These are phyloP conservation scores for Crepidotus sp. DNA, from an alignment of 1,284 basidiomycete genomes.

Conservation along the genomic window DNA sequence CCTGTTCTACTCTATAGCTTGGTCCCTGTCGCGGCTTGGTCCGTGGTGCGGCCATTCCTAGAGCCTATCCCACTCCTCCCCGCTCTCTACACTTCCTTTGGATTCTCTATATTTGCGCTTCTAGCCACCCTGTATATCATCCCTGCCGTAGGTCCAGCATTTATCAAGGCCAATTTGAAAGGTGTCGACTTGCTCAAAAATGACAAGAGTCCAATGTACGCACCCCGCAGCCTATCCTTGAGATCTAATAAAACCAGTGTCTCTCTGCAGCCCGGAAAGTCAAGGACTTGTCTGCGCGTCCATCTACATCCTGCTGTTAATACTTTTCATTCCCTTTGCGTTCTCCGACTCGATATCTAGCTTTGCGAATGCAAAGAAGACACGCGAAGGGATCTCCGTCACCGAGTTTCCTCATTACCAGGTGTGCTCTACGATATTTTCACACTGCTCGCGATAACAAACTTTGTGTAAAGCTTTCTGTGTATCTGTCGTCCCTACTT, in stretches of 20 bases:
- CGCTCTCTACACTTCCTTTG: constrained; percentile 63
- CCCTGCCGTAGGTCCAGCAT: constrained; percentile 65
- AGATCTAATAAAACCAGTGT: constrained; percentile 1
- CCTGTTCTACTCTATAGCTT: constrained; percentile 39
- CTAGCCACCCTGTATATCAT: constrained; percentile 65
- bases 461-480: constrained; percentile 53
- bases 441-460: neutral
- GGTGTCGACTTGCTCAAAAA: constrained; percentile 79
- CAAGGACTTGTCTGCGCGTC: constrained; percentile 86
- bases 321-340: constrained; percentile 84
- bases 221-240: constrained; percentile 17
- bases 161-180: constrained; percentile 69
- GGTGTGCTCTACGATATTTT: constrained; percentile 36
- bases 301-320: constrained; percentile 80
- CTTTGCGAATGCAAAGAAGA: constrained; percentile 31
- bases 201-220: constrained; percentile 65
- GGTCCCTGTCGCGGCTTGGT: constrained; percentile 60
- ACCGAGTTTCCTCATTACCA: constrained; percentile 82
- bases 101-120: constrained; percentile 76
- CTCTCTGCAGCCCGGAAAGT: constrained; percentile 73
- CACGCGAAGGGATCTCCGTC: constrained; percentile 53
- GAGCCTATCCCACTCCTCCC: constrained; percentile 61
- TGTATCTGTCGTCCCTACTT: constrained; percentile 88
- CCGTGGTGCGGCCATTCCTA: constrained; percentile 58
- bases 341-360: constrained; percentile 66